These are phyloP conservation scores for Thecaphora thlaspeos DNA, from an alignment of 1,284 basidiomycete species.

Conservation along the genomic window DNA sequence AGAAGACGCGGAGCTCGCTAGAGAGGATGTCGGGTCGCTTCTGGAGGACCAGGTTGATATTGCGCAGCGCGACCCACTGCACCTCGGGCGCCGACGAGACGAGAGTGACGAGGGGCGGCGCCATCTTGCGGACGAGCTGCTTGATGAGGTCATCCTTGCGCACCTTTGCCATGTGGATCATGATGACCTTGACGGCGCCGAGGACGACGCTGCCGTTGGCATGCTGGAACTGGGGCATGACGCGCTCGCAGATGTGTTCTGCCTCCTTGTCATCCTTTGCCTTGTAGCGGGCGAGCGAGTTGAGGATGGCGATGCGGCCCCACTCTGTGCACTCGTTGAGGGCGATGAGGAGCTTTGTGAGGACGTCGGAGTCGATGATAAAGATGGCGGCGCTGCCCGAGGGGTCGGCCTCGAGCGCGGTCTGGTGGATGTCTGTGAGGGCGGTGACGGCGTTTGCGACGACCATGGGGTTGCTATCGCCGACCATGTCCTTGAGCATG, in stretches of 20 bases:
- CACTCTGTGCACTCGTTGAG: conserved; percentile 98
- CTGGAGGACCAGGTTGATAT: conserved; percentile 93
- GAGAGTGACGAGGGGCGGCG: conserved; percentile 77
- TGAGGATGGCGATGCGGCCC: conserved; percentile 90
- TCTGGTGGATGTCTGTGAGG: conserved; percentile 84
- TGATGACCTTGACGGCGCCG: conserved; percentile 92
- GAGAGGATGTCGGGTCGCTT: conserved; percentile 83
- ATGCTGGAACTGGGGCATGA: conserved; percentile 97
- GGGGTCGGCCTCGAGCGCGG: conserved; percentile 42
- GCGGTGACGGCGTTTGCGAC: conserved; percentile 93
- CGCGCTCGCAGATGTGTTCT: conserved; percentile 97
- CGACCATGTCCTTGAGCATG: conserved; percentile 78
- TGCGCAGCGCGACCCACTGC: conserved; percentile 94
- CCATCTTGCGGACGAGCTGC: conserved; percentile 91
- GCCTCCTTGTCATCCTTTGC: conserved; percentile 81
- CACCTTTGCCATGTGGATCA: conserved; percentile 64
- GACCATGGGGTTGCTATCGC: conserved; percentile 97
- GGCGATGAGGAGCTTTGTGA: conserved; percentile 88
- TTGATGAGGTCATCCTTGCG: conserved; percentile 80
- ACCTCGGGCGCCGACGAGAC: conserved; percentile 68
- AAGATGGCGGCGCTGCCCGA: conserved; percentile 66
- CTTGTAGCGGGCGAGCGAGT: conserved; percentile 78
- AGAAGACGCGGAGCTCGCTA: conserved; percentile 97
- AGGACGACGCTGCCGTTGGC: conserved; percentile 92
- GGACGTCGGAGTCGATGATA: conserved; percentile 73